phyloP scores from a whole-genome alignment of 352 stramenopile species.

The Globisporangium okanoganense region DNA sequence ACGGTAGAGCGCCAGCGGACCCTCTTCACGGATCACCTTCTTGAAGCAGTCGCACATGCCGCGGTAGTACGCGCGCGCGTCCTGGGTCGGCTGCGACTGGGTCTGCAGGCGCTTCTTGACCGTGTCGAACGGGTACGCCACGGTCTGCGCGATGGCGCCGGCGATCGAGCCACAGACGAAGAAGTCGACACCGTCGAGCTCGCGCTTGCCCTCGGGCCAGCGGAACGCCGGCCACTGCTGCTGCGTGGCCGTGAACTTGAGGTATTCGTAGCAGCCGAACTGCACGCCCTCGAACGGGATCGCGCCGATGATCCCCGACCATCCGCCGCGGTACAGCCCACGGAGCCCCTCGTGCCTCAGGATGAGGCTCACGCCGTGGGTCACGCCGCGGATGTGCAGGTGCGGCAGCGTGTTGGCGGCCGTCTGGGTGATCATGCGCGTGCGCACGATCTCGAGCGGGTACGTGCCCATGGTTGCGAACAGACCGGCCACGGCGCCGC shows the following conservation, averaged over 20 bases:
- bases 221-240: constrained; percentile 56
- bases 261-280: constrained; percentile 82
- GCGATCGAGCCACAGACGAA: constrained; percentile 74
- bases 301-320: constrained; percentile 57
- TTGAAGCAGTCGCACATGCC: constrained; percentile 77
- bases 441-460: constrained; percentile 79
- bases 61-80: constrained; percentile 34
- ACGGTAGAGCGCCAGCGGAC: constrained; percentile 61
- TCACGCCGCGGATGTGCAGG: constrained; percentile 49
- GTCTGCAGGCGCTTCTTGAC: constrained; percentile 81
- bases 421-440: constrained; percentile 73
- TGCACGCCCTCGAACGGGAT: constrained; percentile 83
- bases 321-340: constrained; percentile 69
- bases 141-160: constrained; percentile 72
- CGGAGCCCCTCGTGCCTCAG: constrained; percentile 54
- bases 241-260: constrained; percentile 47
- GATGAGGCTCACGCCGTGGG: constrained; percentile 59
- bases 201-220: constrained; percentile 58
- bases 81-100: constrained; percentile 18
- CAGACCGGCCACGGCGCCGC: constrained; percentile 55
- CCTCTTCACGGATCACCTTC: constrained; percentile 70
- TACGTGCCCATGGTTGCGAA: constrained; percentile 74
- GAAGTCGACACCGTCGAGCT: constrained; percentile 73
- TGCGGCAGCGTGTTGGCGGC: constrained; percentile 22
- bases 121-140: constrained; percentile 82